phyloP scores from a whole-genome alignment of 2,329 filamentous ascomycete species.

The Sarocladiaceae sp. region DNA sequence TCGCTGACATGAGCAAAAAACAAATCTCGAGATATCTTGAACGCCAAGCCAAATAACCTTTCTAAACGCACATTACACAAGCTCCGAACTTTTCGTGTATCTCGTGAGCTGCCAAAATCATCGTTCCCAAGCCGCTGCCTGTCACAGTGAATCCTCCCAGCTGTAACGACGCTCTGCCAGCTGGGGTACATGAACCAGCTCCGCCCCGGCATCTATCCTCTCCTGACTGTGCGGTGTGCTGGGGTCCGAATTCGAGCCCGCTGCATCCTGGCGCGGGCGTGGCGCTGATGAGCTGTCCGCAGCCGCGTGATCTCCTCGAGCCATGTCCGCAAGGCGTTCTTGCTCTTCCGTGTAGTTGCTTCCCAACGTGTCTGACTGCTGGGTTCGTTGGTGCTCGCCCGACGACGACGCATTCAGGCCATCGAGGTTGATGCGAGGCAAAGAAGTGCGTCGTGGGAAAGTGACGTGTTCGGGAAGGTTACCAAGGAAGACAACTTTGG shows the following conservation, averaged over 20 bases:
- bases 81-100: not conserved
- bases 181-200: constrained; percentile 46
- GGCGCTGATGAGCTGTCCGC: not conserved
- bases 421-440: not conserved
- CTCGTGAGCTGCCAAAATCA: too few relatives aligned
- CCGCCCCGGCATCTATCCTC: constrained; percentile 23
- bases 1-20: too few relatives aligned
- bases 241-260: not conserved
- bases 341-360: constrained; percentile 54
- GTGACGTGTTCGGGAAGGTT: constrained; percentile 43
- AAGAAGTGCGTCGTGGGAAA: constrained; percentile 15
- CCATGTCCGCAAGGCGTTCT: constrained; percentile 28
- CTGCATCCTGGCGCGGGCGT: not conserved
- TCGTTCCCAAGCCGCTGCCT: too few relatives aligned
- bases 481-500: constrained; percentile 48
- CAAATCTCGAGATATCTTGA: too few relatives aligned
- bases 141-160: constrained; percentile 36
- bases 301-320: constrained; percentile 20
- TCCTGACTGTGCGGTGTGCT: constrained; percentile 12
- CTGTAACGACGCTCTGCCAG: constrained; percentile 43
- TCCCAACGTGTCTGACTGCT: constrained; percentile 38
- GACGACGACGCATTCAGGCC: not conserved
- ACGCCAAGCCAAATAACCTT: not conserved
- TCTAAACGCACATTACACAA: not conserved
- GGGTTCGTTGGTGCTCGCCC: not conserved